These are phyloP conservation scores for Phytophthora syringae DNA, from an alignment of 352 stramenopile species.

Conservation along the genomic window DNA sequence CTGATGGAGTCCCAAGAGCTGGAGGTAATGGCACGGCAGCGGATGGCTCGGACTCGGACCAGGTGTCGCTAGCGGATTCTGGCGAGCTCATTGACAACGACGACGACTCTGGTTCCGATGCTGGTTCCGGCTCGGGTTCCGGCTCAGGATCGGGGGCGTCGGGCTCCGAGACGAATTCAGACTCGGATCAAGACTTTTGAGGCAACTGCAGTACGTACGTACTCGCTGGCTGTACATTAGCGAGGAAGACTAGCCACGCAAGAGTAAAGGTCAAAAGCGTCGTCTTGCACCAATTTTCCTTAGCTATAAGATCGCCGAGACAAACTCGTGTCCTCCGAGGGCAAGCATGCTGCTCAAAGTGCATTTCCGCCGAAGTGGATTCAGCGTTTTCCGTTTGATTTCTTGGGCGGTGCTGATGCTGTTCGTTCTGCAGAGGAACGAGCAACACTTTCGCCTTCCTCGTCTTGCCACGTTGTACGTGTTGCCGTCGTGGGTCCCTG, in stretches of 20 bases:
- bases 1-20: conserved; percentile 4
- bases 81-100: conserved; percentile 86
- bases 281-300: too few relatives aligned
- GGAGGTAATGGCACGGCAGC: conserved; percentile 20
- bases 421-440: too few relatives aligned
- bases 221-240: conserved; percentile 1
- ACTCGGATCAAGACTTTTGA: conserved; percentile 88
- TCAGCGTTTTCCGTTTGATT: too few relatives aligned
- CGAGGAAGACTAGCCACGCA: not conserved
- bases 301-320: too few relatives aligned
- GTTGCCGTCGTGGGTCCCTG: not conserved
- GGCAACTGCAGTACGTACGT: not conserved
- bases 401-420: too few relatives aligned
- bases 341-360: too few relatives aligned
- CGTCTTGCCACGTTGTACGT: too few relatives aligned
- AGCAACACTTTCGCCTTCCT: too few relatives aligned
- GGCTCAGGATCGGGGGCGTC: conserved; percentile 68
- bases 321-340: too few relatives aligned
- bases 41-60: conserved; percentile 72
- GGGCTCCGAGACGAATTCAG: conserved; percentile 74
- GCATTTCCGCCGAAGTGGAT: too few relatives aligned
- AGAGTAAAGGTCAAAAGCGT: too few relatives aligned
- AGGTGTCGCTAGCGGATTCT: conserved; percentile 86
- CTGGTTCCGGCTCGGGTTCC: conserved; percentile 44
- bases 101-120: conserved; percentile 72